These are phyloP conservation scores for Obelidium mucronatum DNA, from an alignment of 192 early-diverging fungal species.

Conservation along the genomic window DNA sequence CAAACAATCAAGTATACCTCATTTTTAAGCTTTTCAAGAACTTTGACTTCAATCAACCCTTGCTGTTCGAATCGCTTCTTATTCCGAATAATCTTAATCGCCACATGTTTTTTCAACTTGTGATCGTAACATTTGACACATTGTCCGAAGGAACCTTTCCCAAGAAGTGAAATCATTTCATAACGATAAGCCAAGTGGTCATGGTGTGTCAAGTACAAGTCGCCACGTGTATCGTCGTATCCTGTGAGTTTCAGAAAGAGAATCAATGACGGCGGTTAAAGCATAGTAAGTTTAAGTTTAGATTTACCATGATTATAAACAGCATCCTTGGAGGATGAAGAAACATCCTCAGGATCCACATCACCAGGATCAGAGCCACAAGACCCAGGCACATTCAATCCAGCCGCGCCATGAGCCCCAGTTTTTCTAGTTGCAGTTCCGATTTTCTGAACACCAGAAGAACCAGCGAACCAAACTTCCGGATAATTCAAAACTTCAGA, in stretches of 20 bases:
- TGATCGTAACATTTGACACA: constrained; percentile 95
- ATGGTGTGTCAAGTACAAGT: constrained; percentile 83
- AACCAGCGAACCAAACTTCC: constrained; percentile 90
- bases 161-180: constrained; percentile 88
- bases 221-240: constrained; percentile 94
- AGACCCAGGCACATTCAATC: constrained; percentile 62
- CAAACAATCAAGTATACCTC: constrained; percentile 25
- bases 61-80: constrained; percentile 97
- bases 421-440: constrained; percentile 68
- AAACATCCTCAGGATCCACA: constrained; percentile 24
- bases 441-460: constrained; percentile 60
- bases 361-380: constrained; percentile 11
- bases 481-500: constrained; percentile 83
- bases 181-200: constrained; percentile 96
- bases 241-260: constrained; percentile 44
- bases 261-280: constrained; percentile 3
- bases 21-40: constrained; percentile 81
- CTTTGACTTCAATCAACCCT: constrained; percentile 92
- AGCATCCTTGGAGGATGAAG: constrained; percentile 30
- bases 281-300: too few relatives aligned
- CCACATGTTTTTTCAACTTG: constrained; percentile 83
- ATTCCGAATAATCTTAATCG: constrained; percentile 95
- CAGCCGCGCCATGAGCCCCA: constrained; percentile 62
- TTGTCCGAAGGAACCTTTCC: constrained; percentile 96
- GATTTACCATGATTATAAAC: constrained; percentile 42